These are phyloP conservation scores for Plectranthus barbatus DNA, from an alignment of 257 asterid species.

Conservation along the genomic window DNA sequence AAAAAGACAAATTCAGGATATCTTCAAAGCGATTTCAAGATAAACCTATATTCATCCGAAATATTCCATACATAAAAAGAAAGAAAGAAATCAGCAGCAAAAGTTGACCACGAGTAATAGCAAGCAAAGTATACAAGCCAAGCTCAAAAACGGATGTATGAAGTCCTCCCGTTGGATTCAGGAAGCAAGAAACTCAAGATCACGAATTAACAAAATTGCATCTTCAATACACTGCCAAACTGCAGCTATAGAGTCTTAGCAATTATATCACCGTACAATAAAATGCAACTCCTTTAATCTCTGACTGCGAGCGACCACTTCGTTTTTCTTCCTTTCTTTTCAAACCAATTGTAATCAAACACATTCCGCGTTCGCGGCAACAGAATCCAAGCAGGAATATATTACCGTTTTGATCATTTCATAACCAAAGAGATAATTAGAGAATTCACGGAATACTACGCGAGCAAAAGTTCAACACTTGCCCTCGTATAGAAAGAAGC, in stretches of 20 bases:
- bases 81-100: not conserved
- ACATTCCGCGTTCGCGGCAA: conserved; percentile 9
- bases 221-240: not conserved
- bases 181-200: conserved; percentile 7
- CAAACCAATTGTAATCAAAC: not conserved
- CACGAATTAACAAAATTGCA: not conserved
- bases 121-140: not conserved
- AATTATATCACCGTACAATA: conserved; percentile 4
- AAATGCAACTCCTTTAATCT: conserved; percentile 1
- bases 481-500: not conserved
- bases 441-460: not conserved
- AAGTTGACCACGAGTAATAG: not conserved
- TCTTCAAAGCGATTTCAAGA: not conserved
- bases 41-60: not conserved
- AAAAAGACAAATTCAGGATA: not conserved
- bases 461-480: not conserved
- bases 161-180: not conserved
- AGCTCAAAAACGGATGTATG: not conserved
- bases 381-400: conserved; percentile 4
- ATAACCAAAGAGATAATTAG: not conserved
- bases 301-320: not conserved
- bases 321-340: not conserved
- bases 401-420: conserved; percentile 3
- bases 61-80: not conserved
- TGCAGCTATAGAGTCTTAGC: not conserved